Conservation (phyloP, 305 asterid species). For the Striga hermonthica region DNA sequence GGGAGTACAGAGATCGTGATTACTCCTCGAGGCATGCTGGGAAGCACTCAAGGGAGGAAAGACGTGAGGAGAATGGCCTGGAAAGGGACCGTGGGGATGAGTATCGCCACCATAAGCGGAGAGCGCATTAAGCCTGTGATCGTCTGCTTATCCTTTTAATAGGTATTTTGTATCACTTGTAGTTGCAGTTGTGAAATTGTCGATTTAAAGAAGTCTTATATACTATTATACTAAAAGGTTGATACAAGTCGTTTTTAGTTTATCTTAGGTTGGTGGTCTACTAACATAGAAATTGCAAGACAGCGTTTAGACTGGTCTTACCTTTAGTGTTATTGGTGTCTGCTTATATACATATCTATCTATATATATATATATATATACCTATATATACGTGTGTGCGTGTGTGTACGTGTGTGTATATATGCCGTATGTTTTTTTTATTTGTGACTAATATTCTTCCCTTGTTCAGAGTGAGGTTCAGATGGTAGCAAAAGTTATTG, state of each 20-base stretch:
- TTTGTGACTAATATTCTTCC: conserved; percentile 51
- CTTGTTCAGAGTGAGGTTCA: conserved; percentile 55
- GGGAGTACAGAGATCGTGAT: conserved; percentile 35
- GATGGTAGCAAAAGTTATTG: conserved; percentile 57
- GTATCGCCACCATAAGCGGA: conserved; percentile 36
- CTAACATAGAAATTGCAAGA: conserved; percentile 42
- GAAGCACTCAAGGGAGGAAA: conserved; percentile 35
- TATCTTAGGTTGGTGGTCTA: conserved; percentile 39
- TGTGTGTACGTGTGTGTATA: too few species aligned
- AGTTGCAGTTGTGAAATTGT: conserved; percentile 37
- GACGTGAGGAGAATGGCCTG: conserved; percentile 27
- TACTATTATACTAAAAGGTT: conserved; percentile 29
- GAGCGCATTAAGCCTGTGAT: conserved; percentile 37
- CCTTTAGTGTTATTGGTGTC: conserved; percentile 40
- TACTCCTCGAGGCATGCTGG: conserved; percentile 27
- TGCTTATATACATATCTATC: conserved; percentile 27
- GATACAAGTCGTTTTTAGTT: conserved; percentile 26
- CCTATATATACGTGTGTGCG: not conserved
- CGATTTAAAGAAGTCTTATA: conserved; percentile 18
- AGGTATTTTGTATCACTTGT: conserved; percentile 50
- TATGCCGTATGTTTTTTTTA: conserved; percentile 21
- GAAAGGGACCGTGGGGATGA: conserved; percentile 37
- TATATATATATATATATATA: too few species aligned
- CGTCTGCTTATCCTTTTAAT: conserved; percentile 36
- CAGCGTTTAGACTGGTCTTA: conserved; percentile 40